Conservation (phyloP, 805 yeast genomes). For the Jamesozyma piceae region DNA sequence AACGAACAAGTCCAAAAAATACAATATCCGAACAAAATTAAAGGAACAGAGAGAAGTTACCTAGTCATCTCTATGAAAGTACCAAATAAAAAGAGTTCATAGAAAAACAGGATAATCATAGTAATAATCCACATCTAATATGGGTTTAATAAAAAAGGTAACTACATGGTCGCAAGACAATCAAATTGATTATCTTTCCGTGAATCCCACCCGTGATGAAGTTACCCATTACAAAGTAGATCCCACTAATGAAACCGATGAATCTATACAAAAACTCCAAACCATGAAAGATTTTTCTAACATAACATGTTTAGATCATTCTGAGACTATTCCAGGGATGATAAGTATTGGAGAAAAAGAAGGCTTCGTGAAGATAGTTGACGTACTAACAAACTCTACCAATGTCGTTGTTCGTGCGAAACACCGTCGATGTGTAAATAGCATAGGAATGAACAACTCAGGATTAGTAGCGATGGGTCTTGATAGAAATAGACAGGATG, state of each 20-base stretch:
- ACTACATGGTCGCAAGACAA: slow-evolving; percentile 27
- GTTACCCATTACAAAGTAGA: slow-evolving; percentile 55
- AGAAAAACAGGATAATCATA: no score
- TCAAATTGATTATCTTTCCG: slow-evolving; percentile 38
- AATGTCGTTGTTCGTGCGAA: slow-evolving; percentile 39
- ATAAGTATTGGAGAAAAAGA: slow-evolving; percentile 67
- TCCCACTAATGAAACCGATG: slow-evolving; percentile 40
- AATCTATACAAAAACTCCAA: slow-evolving; percentile 42
- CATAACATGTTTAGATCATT: slow-evolving; percentile 59
- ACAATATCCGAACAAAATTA: no score
- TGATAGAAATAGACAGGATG: slow-evolving; percentile 69
- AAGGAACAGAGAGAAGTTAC: no score
- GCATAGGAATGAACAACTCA: slow-evolving; percentile 56
- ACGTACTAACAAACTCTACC: slow-evolving; percentile 34
- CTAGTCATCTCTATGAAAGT: no score
- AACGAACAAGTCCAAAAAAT: no score
- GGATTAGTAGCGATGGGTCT: slow-evolving; percentile 69
- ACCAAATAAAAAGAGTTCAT: no score
- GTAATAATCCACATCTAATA: no score
- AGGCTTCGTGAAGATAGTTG: slow-evolving; percentile 57
- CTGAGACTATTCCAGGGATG: slow-evolving; percentile 45
- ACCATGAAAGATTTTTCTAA: slow-evolving; percentile 57
- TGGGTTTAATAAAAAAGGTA: slow-evolving; percentile 29
- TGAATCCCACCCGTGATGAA: slow-evolving; percentile 75
- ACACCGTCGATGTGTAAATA: slow-evolving; percentile 65